phyloP scores from a whole-genome alignment of 1,139 yeast genomes.

The Taphrina pruni region DNA sequence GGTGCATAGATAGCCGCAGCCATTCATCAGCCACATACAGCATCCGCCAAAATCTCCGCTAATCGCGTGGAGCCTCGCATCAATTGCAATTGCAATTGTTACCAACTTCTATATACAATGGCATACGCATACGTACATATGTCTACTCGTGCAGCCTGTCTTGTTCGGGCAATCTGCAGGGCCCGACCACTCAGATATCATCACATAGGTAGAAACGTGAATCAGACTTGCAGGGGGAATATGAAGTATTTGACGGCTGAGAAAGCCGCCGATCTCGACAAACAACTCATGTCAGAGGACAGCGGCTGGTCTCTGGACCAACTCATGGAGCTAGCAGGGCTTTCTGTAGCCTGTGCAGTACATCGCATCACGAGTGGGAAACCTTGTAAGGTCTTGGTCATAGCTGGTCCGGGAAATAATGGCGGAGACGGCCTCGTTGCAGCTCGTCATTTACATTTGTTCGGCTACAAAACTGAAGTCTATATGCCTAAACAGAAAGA shows the following conservation, averaged over 20 bases:
- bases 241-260: constrained; percentile 56
- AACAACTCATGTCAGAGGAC: constrained; percentile 74
- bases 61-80: background rate
- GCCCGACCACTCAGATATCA: background rate
- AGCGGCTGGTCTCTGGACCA: constrained; percentile 59
- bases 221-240: too few relatives aligned
- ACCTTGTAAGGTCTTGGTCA: constrained; percentile 61
- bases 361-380: constrained; percentile 54
- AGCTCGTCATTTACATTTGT: constrained; percentile 81
- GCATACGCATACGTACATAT: too few relatives aligned
- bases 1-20: constrained; percentile 19
- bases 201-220: background rate
- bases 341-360: constrained; percentile 89
- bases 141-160: too few relatives aligned
- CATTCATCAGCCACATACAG: background rate
- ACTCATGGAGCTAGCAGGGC: constrained; percentile 86
- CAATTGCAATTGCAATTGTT: background rate
- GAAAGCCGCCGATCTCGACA: constrained; percentile 79
- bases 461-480: constrained; percentile 77
- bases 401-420: constrained; percentile 41
- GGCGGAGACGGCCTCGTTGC: constrained; percentile 96
- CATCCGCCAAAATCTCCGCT: constrained; percentile 5
- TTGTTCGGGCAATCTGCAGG: too few relatives aligned
- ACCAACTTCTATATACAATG: too few relatives aligned
- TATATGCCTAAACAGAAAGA: constrained; percentile 55